These are phyloP conservation scores for Phytophthora pisi DNA, from an alignment of 352 stramenopile species.

Conservation along the genomic window DNA sequence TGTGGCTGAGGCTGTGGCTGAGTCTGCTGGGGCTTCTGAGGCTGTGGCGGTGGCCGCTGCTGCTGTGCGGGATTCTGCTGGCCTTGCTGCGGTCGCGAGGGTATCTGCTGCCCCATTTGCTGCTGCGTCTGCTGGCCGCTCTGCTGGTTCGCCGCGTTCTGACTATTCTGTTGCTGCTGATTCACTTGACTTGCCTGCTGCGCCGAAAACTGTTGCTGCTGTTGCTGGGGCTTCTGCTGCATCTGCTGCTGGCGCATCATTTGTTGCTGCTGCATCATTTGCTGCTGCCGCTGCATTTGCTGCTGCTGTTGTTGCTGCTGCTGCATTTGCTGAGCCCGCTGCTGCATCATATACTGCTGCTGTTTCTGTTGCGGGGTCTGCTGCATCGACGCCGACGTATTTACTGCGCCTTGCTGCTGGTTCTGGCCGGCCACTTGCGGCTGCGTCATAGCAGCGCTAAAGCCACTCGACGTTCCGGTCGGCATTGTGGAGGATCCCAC, in stretches of 20 bases:
- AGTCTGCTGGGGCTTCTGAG: constrained; percentile 28
- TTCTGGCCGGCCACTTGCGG: constrained; percentile 20
- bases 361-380: constrained; percentile 49
- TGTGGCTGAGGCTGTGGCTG: constrained; percentile 26
- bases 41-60: constrained; percentile 25
- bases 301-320: constrained; percentile 51
- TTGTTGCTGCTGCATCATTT: constrained; percentile 52
- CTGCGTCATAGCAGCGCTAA: constrained; percentile 34
- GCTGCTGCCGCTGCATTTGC: constrained; percentile 50
- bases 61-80: constrained; percentile 35
- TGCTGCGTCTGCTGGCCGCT: constrained; percentile 49
- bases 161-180: constrained; percentile 42
- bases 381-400: constrained; percentile 28
- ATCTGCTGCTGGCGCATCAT: constrained; percentile 54
- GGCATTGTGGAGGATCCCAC: constrained; percentile 20
- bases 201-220: constrained; percentile 35
- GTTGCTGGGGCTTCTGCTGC: constrained; percentile 32
- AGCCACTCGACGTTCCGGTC: constrained; percentile 17
- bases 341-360: constrained; percentile 58
- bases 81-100: constrained; percentile 31
- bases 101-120: constrained; percentile 40
- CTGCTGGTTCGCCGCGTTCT: constrained; percentile 42
- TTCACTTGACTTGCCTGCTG: constrained; percentile 36
- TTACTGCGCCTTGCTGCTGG: constrained; percentile 25
- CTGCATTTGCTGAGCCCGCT: constrained; percentile 60